Evolutionary conservation across 2,329 filamentous ascomycete genomes (phyloP).

Genomic region (Atkinsonella texensis): DNA sequence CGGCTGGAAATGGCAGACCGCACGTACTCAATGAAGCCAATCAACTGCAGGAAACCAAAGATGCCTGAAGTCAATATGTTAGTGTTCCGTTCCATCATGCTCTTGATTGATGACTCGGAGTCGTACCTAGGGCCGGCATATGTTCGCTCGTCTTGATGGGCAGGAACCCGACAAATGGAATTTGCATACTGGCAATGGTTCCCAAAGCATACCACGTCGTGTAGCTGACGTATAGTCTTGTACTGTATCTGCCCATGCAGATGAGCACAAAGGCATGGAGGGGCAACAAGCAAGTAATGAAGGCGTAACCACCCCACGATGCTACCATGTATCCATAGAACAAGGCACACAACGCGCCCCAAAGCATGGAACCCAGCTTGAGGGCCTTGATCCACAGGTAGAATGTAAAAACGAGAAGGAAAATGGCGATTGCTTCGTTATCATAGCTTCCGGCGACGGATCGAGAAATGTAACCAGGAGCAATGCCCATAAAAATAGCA

Average conservation of each 20-base stretch:
- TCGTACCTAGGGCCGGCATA: slow-evolving; percentile 82
- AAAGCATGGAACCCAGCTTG: slow-evolving; percentile 92
- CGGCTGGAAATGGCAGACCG: slow-evolving; percentile 78
- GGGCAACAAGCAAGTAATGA: slow-evolving; percentile 95
- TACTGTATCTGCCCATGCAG: slow-evolving; percentile 94
- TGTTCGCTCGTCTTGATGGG: slow-evolving; percentile 96
- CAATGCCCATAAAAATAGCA: slow-evolving; percentile 93
- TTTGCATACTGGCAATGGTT: slow-evolving; percentile 96
- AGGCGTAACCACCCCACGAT: slow-evolving; percentile 98
- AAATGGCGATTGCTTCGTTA: slow-evolving; percentile 98
- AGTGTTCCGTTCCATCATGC: slow-evolving; percentile 8
- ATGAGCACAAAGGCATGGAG: slow-evolving; percentile 89
- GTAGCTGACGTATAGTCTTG: slow-evolving; percentile 88
- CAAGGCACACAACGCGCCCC: slow-evolving; percentile 85
- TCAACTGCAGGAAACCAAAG: slow-evolving; percentile 88
- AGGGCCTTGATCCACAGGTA: slow-evolving; percentile 98
- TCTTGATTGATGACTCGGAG: slow-evolving; percentile 5
- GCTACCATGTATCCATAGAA: slow-evolving; percentile 99
- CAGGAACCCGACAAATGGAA: slow-evolving; percentile 95
- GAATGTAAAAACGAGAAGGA: slow-evolving; percentile 96
- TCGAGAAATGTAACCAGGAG: slow-evolving; percentile 93
- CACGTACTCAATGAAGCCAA: slow-evolving; percentile 85
- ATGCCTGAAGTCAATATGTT: slow-evolving; percentile 47
- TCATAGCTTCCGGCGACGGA: slow-evolving; percentile 98
- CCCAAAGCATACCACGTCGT: slow-evolving; percentile 97